phyloP scores from a whole-genome alignment of 106 monocot genomes.

The Dendrobium chrysotoxum region DNA sequence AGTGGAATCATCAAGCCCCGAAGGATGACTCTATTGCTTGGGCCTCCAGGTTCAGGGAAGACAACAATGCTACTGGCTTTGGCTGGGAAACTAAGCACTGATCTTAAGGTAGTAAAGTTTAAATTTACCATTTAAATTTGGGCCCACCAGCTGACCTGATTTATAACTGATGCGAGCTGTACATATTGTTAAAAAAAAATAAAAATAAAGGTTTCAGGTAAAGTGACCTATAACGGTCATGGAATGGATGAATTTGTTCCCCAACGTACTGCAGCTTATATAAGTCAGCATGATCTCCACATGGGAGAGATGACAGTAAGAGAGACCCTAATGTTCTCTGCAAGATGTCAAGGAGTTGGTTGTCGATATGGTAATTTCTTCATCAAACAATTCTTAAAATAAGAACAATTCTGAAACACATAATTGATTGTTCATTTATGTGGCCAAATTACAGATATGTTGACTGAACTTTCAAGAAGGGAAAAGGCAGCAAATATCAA shows the following conservation, averaged over 20 bases:
- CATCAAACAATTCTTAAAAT: not conserved
- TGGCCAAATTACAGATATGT: slow-evolving; percentile 9
- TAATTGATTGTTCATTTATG: not conserved
- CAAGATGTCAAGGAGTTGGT: slow-evolving; percentile 59
- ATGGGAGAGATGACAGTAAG: slow-evolving; percentile 58
- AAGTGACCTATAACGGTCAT: slow-evolving; percentile 54
- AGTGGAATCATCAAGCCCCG: slow-evolving; percentile 15
- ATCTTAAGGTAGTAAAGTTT: slow-evolving; percentile 18
- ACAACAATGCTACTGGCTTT: slow-evolving; percentile 41
- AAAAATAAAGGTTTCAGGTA: slow-evolving; percentile 19
- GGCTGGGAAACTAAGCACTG: slow-evolving; percentile 32
- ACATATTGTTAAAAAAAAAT: not conserved
- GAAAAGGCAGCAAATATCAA: slow-evolving; percentile 28
- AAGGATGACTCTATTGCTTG: slow-evolving; percentile 58
- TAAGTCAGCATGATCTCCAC: slow-evolving; percentile 55
- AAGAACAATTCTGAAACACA: not conserved
- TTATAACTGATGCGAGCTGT: not conserved
- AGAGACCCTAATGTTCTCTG: slow-evolving; percentile 54
- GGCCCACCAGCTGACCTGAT: not conserved
- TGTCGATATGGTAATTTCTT: slow-evolving; percentile 33
- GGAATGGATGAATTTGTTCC: slow-evolving; percentile 59
- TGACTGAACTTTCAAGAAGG: slow-evolving; percentile 19
- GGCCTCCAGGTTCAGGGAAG: slow-evolving; percentile 63
- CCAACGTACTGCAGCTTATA: slow-evolving; percentile 55
- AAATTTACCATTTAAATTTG: not conserved